Conservation (phyloP, 2,329 filamentous ascomycete species). For the Neobulgaria alba region DNA sequence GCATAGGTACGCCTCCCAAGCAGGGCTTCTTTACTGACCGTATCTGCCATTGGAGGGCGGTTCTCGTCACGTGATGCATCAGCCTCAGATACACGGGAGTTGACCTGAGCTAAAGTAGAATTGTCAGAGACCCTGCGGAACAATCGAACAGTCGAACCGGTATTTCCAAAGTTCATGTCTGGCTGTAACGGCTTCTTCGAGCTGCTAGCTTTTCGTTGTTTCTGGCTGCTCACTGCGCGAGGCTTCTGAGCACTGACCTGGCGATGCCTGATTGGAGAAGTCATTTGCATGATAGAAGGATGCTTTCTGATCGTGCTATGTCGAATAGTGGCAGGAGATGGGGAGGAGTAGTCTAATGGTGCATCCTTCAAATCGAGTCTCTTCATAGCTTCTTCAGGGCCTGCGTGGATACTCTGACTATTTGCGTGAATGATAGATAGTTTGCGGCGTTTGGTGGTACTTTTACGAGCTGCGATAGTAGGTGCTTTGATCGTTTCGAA, state of each 20-base stretch:
- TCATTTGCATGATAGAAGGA: slow-evolving; percentile 30
- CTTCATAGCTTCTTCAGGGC: slow-evolving; percentile 49
- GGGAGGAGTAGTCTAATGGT: slow-evolving; percentile 47
- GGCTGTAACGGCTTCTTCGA: slow-evolving; percentile 72
- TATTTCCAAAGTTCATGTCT: slow-evolving; percentile 90
- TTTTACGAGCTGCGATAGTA: slow-evolving; percentile 47
- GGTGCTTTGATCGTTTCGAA: slow-evolving; percentile 82
- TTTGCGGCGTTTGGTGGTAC: slow-evolving; percentile 44
- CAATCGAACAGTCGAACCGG: slow-evolving; percentile 80
- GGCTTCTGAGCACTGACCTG: slow-evolving; percentile 2
- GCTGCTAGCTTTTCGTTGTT: slow-evolving; percentile 8
- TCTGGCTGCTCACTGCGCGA: background rate
- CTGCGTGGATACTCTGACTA: slow-evolving; percentile 20
- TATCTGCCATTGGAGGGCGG: slow-evolving; percentile 46
- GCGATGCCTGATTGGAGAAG: slow-evolving; percentile 25
- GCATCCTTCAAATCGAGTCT: slow-evolving; percentile 53
- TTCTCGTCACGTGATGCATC: slow-evolving; percentile 50
- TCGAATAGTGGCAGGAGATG: slow-evolving; percentile 47
- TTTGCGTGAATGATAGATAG: slow-evolving; percentile 46
- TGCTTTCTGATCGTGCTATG: slow-evolving; percentile 43
- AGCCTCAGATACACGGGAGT: slow-evolving; percentile 15
- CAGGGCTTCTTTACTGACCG: slow-evolving; percentile 69
- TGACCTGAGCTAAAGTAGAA: slow-evolving; percentile 30
- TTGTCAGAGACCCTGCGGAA: slow-evolving; percentile 81
- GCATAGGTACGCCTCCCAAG: slow-evolving; percentile 75